These are phyloP conservation scores for Infundibulicybe gibba DNA, from an alignment of 768 basidiomycete genomes.

Conservation along the genomic window DNA sequence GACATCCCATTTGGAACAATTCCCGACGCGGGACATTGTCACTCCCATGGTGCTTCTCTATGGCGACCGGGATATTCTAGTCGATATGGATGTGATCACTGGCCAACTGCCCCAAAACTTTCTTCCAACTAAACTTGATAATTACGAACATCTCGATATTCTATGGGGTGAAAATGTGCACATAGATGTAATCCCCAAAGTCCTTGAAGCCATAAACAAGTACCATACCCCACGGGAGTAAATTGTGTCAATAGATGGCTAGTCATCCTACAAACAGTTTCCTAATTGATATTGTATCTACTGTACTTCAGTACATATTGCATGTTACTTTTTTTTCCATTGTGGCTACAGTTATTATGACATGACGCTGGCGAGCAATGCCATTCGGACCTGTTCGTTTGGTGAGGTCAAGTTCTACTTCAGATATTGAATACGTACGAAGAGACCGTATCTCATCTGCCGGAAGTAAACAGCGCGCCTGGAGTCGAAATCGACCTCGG, in stretches of 20 bases:
- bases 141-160: conserved; percentile 80
- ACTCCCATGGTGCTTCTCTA: conserved; percentile 77
- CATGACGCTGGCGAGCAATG: conserved; percentile 66
- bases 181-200: conserved; percentile 74
- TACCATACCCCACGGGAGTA: too few species aligned
- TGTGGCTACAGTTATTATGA: conserved; percentile 13
- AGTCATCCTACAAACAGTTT: too few species aligned
- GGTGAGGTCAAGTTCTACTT: neutral
- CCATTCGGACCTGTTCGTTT: conserved; percentile 65
- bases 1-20: conserved; percentile 64
- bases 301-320: neutral
- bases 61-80: conserved; percentile 72
- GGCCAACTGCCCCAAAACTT: conserved; percentile 64
- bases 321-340: neutral
- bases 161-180: conserved; percentile 77
- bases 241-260: too few species aligned
- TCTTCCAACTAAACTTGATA: conserved; percentile 39
- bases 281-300: neutral
- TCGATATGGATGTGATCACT: conserved; percentile 76
- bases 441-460: conserved; percentile 97
- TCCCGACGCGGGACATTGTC: conserved; percentile 81
- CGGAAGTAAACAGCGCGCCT: conserved; percentile 96
- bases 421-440: conserved; percentile 56
- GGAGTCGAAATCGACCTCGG: conserved; percentile 95
- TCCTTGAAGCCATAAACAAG: conserved; percentile 46